phyloP scores from a whole-genome alignment of 2,329 filamentous ascomycete genomes.

The Trichoderma afroharzianum region DNA sequence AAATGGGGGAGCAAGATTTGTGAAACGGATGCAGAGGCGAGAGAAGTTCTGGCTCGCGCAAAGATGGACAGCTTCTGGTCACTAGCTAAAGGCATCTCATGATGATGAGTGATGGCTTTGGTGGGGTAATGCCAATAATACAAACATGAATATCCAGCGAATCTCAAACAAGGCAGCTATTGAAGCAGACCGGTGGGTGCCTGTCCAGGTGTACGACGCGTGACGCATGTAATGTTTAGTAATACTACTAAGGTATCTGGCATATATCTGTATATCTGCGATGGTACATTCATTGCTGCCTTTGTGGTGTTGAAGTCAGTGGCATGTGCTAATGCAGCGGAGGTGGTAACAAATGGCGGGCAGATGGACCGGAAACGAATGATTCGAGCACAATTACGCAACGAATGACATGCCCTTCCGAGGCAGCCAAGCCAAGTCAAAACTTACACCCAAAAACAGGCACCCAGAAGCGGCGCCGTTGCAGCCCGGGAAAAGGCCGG shows the following conservation, averaged over 20 bases:
- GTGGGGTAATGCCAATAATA: not conserved
- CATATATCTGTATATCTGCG: not conserved
- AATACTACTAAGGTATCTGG: not conserved
- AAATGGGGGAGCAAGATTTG: slow-evolving; percentile 90
- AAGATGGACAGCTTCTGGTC: slow-evolving; percentile 98
- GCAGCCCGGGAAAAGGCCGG: not conserved
- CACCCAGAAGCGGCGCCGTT: not conserved
- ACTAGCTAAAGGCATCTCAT: slow-evolving; percentile 63
- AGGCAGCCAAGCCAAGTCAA: not conserved
- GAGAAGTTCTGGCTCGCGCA: slow-evolving; percentile 70
- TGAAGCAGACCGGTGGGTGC: not conserved
- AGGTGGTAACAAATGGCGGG: not conserved
- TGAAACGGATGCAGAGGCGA: slow-evolving; percentile 85
- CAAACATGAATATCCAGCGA: not conserved
- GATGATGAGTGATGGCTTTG: not conserved
- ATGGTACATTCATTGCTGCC: not conserved
- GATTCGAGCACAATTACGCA: not conserved
- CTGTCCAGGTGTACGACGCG: not conserved
- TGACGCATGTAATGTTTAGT: not conserved
- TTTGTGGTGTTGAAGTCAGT: not conserved
- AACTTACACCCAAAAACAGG: not conserved
- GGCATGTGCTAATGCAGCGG: not conserved
- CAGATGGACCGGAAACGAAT: not conserved
- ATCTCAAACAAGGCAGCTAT: not conserved
- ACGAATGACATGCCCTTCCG: not conserved